A percentile compares a stretch with the other conserved stretches of the same genome.
Evolutionary conservation across 2,329 filamentous ascomycete species (phyloP).

Genomic region (Cryphonectria carpinicola): DNA sequence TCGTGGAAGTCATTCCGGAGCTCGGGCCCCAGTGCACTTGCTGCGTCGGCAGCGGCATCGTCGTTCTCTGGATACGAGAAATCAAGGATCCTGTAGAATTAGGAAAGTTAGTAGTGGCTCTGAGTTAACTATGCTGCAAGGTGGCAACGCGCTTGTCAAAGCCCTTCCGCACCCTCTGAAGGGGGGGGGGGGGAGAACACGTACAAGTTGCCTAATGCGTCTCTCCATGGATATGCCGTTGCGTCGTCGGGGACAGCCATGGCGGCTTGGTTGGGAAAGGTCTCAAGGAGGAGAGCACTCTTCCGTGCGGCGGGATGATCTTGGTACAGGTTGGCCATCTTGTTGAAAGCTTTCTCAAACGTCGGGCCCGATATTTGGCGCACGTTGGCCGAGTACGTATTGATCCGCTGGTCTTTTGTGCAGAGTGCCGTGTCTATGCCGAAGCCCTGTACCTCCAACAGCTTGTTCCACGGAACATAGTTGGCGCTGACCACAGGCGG

Average conservation of each 20-base stretch:
- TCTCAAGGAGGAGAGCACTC: constrained; percentile 45
- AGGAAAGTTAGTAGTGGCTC: not conserved
- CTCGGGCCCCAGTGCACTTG: constrained; percentile 2
- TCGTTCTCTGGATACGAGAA: not conserved
- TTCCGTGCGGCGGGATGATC: constrained; percentile 32
- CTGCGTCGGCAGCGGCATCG: not conserved
- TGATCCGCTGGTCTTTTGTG: constrained; percentile 44
- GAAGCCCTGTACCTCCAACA: constrained; percentile 44
- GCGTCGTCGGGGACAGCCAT: not conserved
- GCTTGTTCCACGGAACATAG: constrained; percentile 45
- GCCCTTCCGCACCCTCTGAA: too few species aligned
- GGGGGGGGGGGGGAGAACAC: not conserved
- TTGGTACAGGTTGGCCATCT: constrained; percentile 43
- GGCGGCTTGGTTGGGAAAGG: constrained; percentile 40
- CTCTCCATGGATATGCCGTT: constrained; percentile 6
- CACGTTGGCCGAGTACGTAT: constrained; percentile 42
- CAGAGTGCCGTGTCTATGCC: constrained; percentile 42
- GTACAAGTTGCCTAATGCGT: not conserved
- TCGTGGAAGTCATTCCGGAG: not conserved
- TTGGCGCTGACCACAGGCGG: constrained; percentile 42
- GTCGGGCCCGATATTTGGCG: constrained; percentile 36
- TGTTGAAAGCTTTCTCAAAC: constrained; percentile 35
- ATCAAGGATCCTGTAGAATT: not conserved
- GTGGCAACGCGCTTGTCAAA: not conserved
- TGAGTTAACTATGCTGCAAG: not conserved